These are phyloP conservation scores for Zelopaecilomyces penicillatus DNA, from an alignment of 2,329 filamentous ascomycete species.

Conservation along the genomic window DNA sequence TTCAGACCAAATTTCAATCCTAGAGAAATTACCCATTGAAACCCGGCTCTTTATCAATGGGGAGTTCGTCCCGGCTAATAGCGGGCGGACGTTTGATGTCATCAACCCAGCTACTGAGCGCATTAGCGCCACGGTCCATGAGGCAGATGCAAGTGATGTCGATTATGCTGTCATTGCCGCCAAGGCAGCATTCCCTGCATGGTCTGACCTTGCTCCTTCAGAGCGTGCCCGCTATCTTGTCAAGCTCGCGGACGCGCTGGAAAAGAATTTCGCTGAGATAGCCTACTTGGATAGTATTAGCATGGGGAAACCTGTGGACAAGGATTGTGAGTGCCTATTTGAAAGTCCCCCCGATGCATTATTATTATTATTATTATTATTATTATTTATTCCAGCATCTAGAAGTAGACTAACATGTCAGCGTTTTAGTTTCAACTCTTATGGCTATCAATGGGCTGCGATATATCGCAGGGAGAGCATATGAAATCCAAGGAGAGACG, in stretches of 20 bases:
- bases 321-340: too few species aligned
- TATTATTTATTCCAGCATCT: too few species aligned
- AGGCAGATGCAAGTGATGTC: constrained; percentile 39
- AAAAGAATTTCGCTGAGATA: constrained; percentile 31
- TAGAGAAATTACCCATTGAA: too few species aligned
- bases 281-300: constrained; percentile 36
- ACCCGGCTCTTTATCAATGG: too few species aligned
- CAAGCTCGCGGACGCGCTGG: constrained; percentile 37
- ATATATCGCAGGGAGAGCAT: constrained; percentile 33
- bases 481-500: constrained; percentile 32
- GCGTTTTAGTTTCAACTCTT: constrained; percentile 23
- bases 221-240: constrained; percentile 34
- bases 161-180: constrained; percentile 40
- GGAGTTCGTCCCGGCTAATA: too few species aligned
- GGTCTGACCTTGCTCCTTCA: constrained; percentile 31
- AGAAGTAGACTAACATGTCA: constrained; percentile 15
- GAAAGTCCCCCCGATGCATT: too few species aligned
- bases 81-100: too few species aligned
- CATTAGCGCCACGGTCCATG: constrained; percentile 7
- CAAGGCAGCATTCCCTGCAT: constrained; percentile 38
- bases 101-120: too few species aligned
- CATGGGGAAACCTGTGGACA: constrained; percentile 34
- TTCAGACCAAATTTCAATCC: too few species aligned
- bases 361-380: too few species aligned
- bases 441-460: constrained; percentile 28